These are phyloP conservation scores for Capronia coronata DNA, from an alignment of 2,329 filamentous ascomycete species.

Conservation along the genomic window DNA sequence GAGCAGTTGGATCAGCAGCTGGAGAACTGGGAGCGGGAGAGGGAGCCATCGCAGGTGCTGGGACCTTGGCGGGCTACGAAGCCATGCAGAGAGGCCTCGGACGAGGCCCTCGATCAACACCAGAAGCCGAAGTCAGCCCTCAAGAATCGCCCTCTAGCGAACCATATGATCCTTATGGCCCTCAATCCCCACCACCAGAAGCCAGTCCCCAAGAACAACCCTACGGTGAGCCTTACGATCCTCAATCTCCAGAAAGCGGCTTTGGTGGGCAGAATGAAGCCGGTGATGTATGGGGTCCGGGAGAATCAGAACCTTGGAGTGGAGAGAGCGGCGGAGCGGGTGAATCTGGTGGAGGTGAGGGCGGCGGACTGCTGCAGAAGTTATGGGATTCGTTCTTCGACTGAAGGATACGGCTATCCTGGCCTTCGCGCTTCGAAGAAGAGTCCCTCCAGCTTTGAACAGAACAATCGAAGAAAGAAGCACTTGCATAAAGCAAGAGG, in stretches of 20 bases:
- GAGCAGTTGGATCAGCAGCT: slow-evolving; percentile 27
- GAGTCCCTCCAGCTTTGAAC: not conserved
- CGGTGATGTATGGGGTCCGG: slow-evolving; percentile 34
- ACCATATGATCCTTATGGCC: slow-evolving; percentile 29
- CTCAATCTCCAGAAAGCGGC: slow-evolving; percentile 30
- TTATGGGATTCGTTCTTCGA: slow-evolving; percentile 26
- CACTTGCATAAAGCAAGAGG: too few species aligned
- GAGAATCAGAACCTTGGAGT: slow-evolving; percentile 31
- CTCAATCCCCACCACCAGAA: slow-evolving; percentile 14
- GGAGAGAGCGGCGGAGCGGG: slow-evolving; percentile 29
- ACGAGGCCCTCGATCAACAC: slow-evolving; percentile 27
- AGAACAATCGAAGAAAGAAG: not conserved
- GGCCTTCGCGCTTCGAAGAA: not conserved
- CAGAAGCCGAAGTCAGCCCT: slow-evolving; percentile 1
- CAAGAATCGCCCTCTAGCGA: slow-evolving; percentile 10
- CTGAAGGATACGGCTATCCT: not conserved
- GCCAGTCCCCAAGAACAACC: slow-evolving; percentile 8
- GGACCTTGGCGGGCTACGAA: slow-evolving; percentile 57
- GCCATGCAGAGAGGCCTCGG: slow-evolving; percentile 52
- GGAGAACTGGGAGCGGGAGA: slow-evolving; percentile 34
- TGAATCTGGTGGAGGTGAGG: slow-evolving; percentile 27
- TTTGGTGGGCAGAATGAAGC: slow-evolving; percentile 19
- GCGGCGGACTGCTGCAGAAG: slow-evolving; percentile 29
- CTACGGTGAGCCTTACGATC: slow-evolving; percentile 23
- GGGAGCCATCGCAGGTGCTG: slow-evolving; percentile 46